A percentile compares a stretch with the other conserved stretches of the same genome.
phyloP scores from a whole-genome alignment of 139 green algal genomes.

The Nannochloris sp. region DNA sequence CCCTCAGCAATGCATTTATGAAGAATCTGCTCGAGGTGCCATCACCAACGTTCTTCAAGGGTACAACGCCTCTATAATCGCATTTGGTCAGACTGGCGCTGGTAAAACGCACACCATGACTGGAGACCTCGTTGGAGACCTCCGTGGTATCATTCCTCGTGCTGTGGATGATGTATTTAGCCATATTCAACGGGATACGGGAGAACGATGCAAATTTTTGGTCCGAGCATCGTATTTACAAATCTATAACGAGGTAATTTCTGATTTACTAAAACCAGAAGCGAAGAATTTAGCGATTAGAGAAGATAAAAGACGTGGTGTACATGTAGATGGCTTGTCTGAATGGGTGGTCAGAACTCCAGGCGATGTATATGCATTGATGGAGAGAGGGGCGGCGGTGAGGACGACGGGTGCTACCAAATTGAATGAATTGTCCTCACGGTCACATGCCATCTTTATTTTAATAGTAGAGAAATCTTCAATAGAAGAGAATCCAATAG shows the following conservation, averaged over 20 bases:
- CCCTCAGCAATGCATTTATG: constrained; percentile 77
- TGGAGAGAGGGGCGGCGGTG: constrained; percentile 69
- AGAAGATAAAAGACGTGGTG: constrained; percentile 80
- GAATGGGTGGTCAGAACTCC: constrained; percentile 90
- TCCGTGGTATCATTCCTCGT: constrained; percentile 84
- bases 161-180: constrained; percentile 92
- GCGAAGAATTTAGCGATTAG: constrained; percentile 71
- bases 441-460: constrained; percentile 89
- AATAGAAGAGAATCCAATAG: constrained; percentile 12
- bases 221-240: constrained; percentile 90
- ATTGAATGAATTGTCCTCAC: constrained; percentile 84
- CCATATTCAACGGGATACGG: constrained; percentile 76
- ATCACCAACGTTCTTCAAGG: constrained; percentile 71
- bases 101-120: constrained; percentile 94
- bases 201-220: constrained; percentile 78
- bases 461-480: constrained; percentile 90
- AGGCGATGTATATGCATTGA: constrained; percentile 74
- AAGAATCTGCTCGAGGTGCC: constrained; percentile 55
- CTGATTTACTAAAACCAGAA: constrained; percentile 90
- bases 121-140: constrained; percentile 40
- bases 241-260: constrained; percentile 98
- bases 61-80: constrained; percentile 90
- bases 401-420: constrained; percentile 82
- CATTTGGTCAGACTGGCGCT: constrained; percentile 78
- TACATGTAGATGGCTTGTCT: constrained; percentile 83